These are phyloP conservation scores for Aspergillus candidus DNA, from an alignment of 2,329 filamentous ascomycete genomes.

Conservation along the genomic window DNA sequence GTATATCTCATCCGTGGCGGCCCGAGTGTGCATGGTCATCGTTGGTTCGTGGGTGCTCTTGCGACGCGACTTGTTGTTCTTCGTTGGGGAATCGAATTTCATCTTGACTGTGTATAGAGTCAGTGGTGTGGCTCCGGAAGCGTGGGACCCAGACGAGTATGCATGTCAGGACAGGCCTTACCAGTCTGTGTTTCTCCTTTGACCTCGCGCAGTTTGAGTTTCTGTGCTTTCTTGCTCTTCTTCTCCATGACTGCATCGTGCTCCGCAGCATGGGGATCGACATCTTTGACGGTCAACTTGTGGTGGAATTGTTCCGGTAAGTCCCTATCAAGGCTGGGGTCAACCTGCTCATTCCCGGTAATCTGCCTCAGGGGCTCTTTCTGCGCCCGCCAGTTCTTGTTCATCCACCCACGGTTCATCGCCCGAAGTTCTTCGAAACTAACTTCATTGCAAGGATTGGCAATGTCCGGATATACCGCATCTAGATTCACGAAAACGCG, in stretches of 20 bases:
- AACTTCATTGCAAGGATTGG: constrained; percentile 65
- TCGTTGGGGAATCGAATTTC: constrained; percentile 82
- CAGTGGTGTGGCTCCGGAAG: not conserved
- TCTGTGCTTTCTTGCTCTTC: constrained; percentile 49
- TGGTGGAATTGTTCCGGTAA: constrained; percentile 28
- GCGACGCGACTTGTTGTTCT: constrained; percentile 69
- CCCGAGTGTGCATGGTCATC: constrained; percentile 93
- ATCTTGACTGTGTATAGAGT: constrained; percentile 63
- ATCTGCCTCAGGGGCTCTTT: constrained; percentile 51
- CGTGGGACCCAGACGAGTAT: too few species aligned
- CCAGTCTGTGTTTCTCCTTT: constrained; percentile 86
- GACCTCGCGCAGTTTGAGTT: constrained; percentile 75
- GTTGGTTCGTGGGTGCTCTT: constrained; percentile 78
- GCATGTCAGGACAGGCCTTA: constrained; percentile 41
- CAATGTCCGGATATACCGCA: constrained; percentile 72
- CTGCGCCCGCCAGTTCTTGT: constrained; percentile 47
- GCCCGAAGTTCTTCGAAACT: constrained; percentile 92
- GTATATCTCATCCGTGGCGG: constrained; percentile 95
- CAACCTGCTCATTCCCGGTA: constrained; percentile 36
- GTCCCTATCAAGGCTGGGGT: constrained; percentile 16
- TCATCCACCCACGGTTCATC: constrained; percentile 61
- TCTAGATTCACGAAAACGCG: constrained; percentile 82
- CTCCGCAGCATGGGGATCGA: constrained; percentile 11
- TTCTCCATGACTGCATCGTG: constrained; percentile 21
- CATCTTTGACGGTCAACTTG: constrained; percentile 24